Conservation (phyloP, 371 early-diverging fungal species). For the Paramicrosporidium saccamoebae region DNA sequence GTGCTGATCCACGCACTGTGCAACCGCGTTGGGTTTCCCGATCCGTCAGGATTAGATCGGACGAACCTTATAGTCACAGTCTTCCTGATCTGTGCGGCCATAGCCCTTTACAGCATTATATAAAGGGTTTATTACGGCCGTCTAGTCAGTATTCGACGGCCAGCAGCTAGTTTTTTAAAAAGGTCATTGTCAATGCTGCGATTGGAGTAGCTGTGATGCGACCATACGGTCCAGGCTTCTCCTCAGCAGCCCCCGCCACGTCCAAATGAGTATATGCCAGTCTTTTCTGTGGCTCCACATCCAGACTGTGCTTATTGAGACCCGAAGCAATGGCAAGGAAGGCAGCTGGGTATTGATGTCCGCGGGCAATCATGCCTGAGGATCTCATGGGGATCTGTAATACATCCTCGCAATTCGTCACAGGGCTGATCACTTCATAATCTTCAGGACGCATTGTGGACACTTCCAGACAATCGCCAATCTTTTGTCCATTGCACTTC, state of each 20-base stretch:
- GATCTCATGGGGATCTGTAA: slow-evolving; percentile 37
- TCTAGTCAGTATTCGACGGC: no score
- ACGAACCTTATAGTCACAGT: no score
- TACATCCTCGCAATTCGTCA: slow-evolving; percentile 32
- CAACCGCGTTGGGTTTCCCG: no score
- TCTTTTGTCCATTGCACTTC: slow-evolving; percentile 20
- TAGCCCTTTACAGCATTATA: no score
- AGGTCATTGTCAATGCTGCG: no score
- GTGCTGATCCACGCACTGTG: no score
- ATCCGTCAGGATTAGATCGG: no score
- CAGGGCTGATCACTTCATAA: slow-evolving; percentile 17
- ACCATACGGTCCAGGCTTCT: slow-evolving; percentile 5
- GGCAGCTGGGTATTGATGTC: slow-evolving; percentile 59
- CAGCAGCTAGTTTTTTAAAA: no score
- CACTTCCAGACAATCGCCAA: slow-evolving; percentile 48
- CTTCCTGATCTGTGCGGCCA: no score
- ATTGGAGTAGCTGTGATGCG: background rate
- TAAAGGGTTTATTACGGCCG: no score
- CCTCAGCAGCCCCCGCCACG: slow-evolving; percentile 46
- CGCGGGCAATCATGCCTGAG: slow-evolving; percentile 31
- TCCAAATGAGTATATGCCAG: slow-evolving; percentile 55
- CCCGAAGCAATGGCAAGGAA: slow-evolving; percentile 47
- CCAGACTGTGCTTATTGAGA: slow-evolving; percentile 26
- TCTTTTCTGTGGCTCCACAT: slow-evolving; percentile 12
- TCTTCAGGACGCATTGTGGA: slow-evolving; percentile 54